Conservation (phyloP, 192 early-diverging fungal species). For the Linnemannia hyalina region DNA sequence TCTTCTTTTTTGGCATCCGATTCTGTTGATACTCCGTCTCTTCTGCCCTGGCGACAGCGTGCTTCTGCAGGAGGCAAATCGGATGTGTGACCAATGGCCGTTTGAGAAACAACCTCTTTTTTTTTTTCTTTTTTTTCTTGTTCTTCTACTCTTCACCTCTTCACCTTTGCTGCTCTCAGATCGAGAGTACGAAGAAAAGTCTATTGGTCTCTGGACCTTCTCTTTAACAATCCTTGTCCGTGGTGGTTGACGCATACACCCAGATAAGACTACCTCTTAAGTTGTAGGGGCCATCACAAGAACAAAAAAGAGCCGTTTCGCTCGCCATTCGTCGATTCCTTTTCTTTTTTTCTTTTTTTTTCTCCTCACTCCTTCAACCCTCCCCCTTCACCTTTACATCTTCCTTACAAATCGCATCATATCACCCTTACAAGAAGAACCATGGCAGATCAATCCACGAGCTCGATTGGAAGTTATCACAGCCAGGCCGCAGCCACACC, state of each 20-base stretch:
- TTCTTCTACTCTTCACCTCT: too few relatives aligned
- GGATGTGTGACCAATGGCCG: neutral
- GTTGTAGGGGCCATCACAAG: conserved; percentile 12
- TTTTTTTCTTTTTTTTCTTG: neutral
- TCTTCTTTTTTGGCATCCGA: neutral
- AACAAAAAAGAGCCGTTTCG: conserved; percentile 6
- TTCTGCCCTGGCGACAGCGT: neutral
- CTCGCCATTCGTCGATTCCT: neutral
- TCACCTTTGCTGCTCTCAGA: too few relatives aligned
- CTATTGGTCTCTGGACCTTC: conserved; percentile 20
- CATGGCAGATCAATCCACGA: neutral
- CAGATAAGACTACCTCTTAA: conserved; percentile 22
- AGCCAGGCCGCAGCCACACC: too few relatives aligned
- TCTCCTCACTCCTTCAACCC: neutral
- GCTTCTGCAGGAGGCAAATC: neutral
- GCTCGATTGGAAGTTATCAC: neutral
- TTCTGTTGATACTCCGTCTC: neutral
- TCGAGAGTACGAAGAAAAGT: neutral
- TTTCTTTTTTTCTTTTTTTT: conserved; percentile 12
- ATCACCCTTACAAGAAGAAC: neutral
- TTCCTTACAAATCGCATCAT: neutral
- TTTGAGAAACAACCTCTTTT: neutral
- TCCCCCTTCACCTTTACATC: neutral
- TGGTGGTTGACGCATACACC: neutral
- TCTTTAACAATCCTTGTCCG: neutral